phyloP scores from a whole-genome alignment of 805 yeast species.

The Candida dajiaensis region DNA sequence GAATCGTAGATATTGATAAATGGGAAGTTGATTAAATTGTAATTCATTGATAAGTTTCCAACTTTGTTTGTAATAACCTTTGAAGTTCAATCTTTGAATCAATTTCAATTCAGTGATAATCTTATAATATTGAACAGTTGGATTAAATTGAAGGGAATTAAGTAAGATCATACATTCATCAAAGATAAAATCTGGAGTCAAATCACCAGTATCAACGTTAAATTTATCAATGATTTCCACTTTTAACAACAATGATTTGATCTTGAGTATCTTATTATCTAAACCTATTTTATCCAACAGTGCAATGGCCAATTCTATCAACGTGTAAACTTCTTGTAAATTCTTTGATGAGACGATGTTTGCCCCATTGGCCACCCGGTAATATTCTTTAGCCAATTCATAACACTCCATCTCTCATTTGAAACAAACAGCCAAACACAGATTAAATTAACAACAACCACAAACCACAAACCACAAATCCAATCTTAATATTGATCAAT shows the following conservation, averaged over 20 bases:
- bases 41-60: constrained; percentile 4
- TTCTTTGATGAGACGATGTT: neutral
- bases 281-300: constrained; percentile 3
- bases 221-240: constrained; percentile 3
- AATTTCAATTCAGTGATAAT: constrained; percentile 1
- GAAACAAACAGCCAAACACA: too few relatives aligned
- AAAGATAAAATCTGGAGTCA: constrained; percentile 3
- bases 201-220: neutral
- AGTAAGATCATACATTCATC: constrained; percentile 3
- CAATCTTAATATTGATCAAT: too few relatives aligned
- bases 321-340: constrained; percentile 2
- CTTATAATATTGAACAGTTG: neutral
- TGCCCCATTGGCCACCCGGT: neutral
- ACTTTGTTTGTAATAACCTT: constrained; percentile 4
- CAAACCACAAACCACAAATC: too few relatives aligned
- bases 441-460: too few relatives aligned
- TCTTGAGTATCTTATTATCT: neutral
- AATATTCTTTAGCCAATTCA: neutral
- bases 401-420: neutral
- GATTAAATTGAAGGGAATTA: neutral
- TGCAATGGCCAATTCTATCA: constrained; percentile 3
- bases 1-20: neutral
- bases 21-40: neutral
- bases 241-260: constrained; percentile 3
- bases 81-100: constrained; percentile 1